Base-by-base conservation (phyloP, 768 basidiomycete genomes). In the Punctularia strigosozonata region DNA sequence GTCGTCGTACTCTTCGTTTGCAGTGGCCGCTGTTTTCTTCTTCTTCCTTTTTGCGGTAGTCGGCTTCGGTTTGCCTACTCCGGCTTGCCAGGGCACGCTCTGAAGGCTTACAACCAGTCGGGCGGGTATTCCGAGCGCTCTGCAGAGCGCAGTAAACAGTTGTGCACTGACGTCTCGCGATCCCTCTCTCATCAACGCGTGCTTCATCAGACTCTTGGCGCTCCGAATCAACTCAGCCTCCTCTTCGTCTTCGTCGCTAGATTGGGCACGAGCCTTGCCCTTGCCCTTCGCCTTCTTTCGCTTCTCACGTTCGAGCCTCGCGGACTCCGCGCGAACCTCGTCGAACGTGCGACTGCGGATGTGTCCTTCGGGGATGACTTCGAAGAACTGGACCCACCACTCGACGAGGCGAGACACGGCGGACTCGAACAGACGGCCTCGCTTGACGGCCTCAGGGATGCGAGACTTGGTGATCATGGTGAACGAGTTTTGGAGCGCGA, bases 191-290 rank as follows among this genome's bases (percentile, higher is more conserved):
- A 82, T 78, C 15, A 97, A 61, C 1, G 79, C 82, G 53, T 92
- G 89, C 54, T 95, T 97, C 86, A 92, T 91, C 26, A 97, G 66
- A 46, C 87, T 90, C 53, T 92, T 91, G 12, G 69, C 64, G 37
- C 77, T 80, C 33, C 80, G 69, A 21, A 95, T 73, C 3, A 65
- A 52, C 57, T 94, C 92, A 25, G 69, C 67, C 7, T 75, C 76
- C 23, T 53, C 51, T 37, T 68, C 62, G 21, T 65, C 48, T 4
- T 47, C 17, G 17, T 59, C 58, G 36, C 53, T 50, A 43, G 22
- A 33, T 43, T 6, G 47, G 50, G 19, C 50, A 46, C 31, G 41
- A 34, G 19, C 47, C 43, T 56, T 56, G 49, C 57, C 42, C 51
- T 60, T 60, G 34, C 56, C 52, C 40, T 51, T 46, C 31, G 24